phyloP scores from a whole-genome alignment of 106 monocot species.

The Acorus gramineus region DNA sequence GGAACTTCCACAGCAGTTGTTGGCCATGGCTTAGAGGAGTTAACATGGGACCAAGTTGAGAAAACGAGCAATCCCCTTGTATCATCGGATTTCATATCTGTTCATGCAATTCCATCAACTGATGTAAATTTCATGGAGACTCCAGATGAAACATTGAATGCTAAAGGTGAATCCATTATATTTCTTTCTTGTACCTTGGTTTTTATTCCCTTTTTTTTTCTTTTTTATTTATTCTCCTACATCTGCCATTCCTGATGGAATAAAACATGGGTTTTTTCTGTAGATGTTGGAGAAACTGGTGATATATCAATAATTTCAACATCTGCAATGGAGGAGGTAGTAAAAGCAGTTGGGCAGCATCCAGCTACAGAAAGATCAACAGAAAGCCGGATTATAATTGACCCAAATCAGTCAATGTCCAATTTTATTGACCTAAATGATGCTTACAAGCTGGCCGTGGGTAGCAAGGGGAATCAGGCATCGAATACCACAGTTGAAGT shows the following conservation, averaged over 20 bases:
- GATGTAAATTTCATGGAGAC: slow-evolving; percentile 3
- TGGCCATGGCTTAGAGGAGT: slow-evolving; percentile 32
- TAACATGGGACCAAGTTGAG: slow-evolving; percentile 22
- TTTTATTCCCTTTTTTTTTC: background rate
- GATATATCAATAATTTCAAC: slow-evolving; percentile 4
- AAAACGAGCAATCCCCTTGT: background rate
- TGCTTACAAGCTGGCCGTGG: slow-evolving; percentile 51
- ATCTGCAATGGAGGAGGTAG: slow-evolving; percentile 13
- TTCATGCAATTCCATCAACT: slow-evolving; percentile 7
- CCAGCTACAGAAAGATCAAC: slow-evolving; percentile 6
- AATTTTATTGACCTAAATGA: slow-evolving; percentile 50
- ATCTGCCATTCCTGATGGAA: background rate
- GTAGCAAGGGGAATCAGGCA: slow-evolving; percentile 26
- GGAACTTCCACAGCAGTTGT: slow-evolving; percentile 1
- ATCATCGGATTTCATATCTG: slow-evolving; percentile 7
- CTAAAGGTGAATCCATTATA: background rate
- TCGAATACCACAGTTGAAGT: slow-evolving; percentile 32
- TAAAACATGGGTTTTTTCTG: slow-evolving; percentile 6
- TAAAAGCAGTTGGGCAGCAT: slow-evolving; percentile 5
- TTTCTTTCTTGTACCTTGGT: background rate
- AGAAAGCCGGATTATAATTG: slow-evolving; percentile 4
- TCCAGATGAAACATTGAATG: too few relatives aligned
- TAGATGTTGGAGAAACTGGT: slow-evolving; percentile 12
- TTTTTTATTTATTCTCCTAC: background rate
- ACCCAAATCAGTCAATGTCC: slow-evolving; percentile 12